Conservation (phyloP, 768 basidiomycete genomes). For the Leccinum olivaceopallidum region DNA sequence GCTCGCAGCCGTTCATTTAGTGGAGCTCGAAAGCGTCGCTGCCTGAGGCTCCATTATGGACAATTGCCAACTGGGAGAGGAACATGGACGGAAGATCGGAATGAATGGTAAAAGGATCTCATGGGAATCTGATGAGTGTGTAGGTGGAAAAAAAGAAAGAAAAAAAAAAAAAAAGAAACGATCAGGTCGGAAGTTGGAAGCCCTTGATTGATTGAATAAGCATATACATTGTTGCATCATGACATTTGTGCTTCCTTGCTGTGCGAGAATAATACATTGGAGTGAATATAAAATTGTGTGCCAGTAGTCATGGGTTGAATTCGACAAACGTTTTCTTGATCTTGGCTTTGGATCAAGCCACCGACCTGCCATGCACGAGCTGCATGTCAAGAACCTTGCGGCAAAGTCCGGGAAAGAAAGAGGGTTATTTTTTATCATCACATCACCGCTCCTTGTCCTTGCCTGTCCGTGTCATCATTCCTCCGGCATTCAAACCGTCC, state of each 20-base stretch:
- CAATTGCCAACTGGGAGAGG: not conserved
- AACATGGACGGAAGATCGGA: not conserved
- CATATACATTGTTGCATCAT: not conserved
- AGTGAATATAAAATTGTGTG: not conserved
- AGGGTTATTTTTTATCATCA: not conserved
- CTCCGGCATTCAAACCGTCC: slow-evolving; percentile 16
- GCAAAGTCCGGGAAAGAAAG: slow-evolving; percentile 4
- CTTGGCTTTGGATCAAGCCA: slow-evolving; percentile 5
- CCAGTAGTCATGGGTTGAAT: slow-evolving; percentile 3
- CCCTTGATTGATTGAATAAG: not conserved
- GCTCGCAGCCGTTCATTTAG: slow-evolving; percentile 79
- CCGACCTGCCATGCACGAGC: slow-evolving; percentile 21
- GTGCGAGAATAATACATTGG: not conserved
- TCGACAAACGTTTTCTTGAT: slow-evolving; percentile 3
- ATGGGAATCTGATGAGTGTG: slow-evolving; percentile 13
- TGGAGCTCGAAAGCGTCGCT: slow-evolving; percentile 56
- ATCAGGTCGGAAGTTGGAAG: not conserved
- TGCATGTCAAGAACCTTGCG: slow-evolving; percentile 22
- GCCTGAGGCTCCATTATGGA: slow-evolving; percentile 15
- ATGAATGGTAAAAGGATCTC: slow-evolving; percentile 14
- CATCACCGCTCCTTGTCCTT: slow-evolving; percentile 29
- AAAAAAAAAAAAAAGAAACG: not conserved
- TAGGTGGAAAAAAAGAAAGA: not conserved
- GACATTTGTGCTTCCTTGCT: not conserved
- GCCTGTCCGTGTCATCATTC: not conserved